Evolutionary conservation across 2,329 filamentous ascomycete species (phyloP).

Genomic region (Onygenales sp.): DNA sequence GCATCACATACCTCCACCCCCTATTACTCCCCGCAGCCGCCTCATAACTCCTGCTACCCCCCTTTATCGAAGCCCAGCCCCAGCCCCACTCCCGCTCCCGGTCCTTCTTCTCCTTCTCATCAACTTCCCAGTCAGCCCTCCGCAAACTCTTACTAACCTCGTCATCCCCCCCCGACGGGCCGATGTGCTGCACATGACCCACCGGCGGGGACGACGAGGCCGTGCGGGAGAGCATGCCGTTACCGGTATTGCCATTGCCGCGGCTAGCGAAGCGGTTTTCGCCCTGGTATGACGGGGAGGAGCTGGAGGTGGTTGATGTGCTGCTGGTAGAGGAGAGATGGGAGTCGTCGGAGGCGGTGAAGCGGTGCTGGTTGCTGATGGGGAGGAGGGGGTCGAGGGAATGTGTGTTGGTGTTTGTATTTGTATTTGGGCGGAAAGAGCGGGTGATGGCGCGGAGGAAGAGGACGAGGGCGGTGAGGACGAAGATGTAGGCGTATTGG

Average conservation of each 20-base stretch:
- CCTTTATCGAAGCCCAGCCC: constrained; percentile 4
- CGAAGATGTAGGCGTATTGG: constrained; percentile 59
- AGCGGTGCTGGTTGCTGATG: constrained; percentile 17
- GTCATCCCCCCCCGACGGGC: constrained; percentile 2
- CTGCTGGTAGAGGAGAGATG: constrained; percentile 7
- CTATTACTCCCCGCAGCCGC: constrained; percentile 12
- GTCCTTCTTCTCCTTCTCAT: constrained; percentile 24
- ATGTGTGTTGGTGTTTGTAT: constrained; percentile 3
- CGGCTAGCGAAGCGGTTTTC: constrained; percentile 8
- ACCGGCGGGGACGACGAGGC: constrained; percentile 3
- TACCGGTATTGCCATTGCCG: constrained; percentile 1
- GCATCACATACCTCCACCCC: constrained; percentile 37
- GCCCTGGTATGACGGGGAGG: not conserved
- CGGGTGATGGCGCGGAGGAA: constrained; percentile 33
- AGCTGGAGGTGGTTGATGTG: constrained; percentile 5
- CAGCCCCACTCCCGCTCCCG: constrained; percentile 21
- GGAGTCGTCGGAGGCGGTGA: constrained; percentile 20
- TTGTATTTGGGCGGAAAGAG: constrained; percentile 15
- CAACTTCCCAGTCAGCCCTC: constrained; percentile 13
- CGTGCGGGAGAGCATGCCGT: constrained; percentile 4
- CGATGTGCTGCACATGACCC: constrained; percentile 6
- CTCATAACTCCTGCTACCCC: not conserved
- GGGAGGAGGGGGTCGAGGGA: constrained; percentile 18
- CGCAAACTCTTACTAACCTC: constrained; percentile 28
- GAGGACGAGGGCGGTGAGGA: constrained; percentile 41